Conservation (phyloP, 306 rosid genomes). For the Cicer arietinum region DNA sequence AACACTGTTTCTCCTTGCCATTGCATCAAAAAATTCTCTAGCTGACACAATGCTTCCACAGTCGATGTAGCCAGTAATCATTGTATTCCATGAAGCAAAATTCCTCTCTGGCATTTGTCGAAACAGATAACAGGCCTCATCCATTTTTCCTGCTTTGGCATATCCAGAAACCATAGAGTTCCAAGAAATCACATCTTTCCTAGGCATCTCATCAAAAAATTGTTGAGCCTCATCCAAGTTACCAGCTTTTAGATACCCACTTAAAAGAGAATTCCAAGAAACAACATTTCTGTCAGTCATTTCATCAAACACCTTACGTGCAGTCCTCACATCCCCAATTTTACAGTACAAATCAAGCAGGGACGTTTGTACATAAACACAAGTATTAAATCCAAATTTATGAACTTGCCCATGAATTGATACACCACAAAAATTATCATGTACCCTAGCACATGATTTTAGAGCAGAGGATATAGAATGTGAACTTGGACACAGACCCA, state of each 20-base stretch:
- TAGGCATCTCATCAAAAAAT: conserved; percentile 64
- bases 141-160: conserved; percentile 62
- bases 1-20: conserved; percentile 64
- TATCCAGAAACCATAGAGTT: conserved; percentile 73
- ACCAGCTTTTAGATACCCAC: conserved; percentile 66
- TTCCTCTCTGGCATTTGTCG: conserved; percentile 65
- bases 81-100: conserved; percentile 72
- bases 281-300: conserved; percentile 69
- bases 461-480: conserved; percentile 71
- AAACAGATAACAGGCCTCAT: conserved; percentile 60
- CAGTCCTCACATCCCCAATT: conserved; percentile 57
- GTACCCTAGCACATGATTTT: conserved; percentile 68
- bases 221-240: conserved; percentile 54
- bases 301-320: conserved; percentile 66
- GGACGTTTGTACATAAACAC: conserved; percentile 75
- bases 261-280: conserved; percentile 80
- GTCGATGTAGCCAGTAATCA: conserved; percentile 66
- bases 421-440: conserved; percentile 47
- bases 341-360: conserved; percentile 68
- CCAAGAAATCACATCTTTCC: conserved; percentile 76
- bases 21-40: conserved; percentile 56
- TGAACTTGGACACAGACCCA: conserved; percentile 62
- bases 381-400: conserved; percentile 56
- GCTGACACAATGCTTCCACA: conserved; percentile 57
- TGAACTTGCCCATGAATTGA: conserved; percentile 72